Percentiles rank a stretch among this genome's conserved stretches.
phyloP scores from a whole-genome alignment of 495 filamentous ascomycete genomes.

The Pyrenula aspistea region DNA sequence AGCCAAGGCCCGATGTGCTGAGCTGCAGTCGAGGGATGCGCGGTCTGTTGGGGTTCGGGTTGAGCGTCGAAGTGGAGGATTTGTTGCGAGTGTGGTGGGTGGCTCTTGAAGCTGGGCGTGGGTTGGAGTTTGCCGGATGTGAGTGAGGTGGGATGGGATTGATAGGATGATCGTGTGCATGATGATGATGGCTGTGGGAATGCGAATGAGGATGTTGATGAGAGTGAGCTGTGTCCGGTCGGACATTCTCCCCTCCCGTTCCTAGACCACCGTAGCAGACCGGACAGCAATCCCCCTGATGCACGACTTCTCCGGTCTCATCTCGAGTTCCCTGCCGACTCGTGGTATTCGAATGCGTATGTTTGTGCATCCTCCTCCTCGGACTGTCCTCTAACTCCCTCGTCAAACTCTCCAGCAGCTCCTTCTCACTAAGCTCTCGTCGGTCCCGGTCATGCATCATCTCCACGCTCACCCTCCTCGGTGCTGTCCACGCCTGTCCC shows the following conservation, averaged over 20 bases:
- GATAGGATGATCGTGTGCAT: background rate
- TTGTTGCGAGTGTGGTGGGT: background rate
- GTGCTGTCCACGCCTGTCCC: constrained; percentile 13
- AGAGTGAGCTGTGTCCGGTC: background rate
- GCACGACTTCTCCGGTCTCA: background rate
- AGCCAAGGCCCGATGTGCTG: background rate
- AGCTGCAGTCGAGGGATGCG: background rate
- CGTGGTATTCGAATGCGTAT: background rate
- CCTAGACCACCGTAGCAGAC: background rate
- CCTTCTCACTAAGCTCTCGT: background rate
- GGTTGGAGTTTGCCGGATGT: background rate
- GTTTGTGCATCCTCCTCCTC: background rate
- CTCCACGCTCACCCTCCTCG: constrained; percentile 9
- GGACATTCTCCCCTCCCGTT: background rate
- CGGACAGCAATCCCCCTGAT: background rate
- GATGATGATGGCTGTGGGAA: background rate
- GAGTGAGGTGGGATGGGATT: background rate
- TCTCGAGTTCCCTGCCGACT: background rate
- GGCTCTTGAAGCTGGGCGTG: background rate
- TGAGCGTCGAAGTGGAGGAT: background rate
- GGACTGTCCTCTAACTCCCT: constrained; percentile 10
- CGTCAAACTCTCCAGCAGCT: constrained; percentile 5
- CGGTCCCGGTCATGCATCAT: constrained; percentile 1
- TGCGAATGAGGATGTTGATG: background rate
- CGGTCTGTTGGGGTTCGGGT: background rate